Base-by-base conservation (phyloP, 768 basidiomycete species). In the Rhizopogon vulgaris region DNA sequence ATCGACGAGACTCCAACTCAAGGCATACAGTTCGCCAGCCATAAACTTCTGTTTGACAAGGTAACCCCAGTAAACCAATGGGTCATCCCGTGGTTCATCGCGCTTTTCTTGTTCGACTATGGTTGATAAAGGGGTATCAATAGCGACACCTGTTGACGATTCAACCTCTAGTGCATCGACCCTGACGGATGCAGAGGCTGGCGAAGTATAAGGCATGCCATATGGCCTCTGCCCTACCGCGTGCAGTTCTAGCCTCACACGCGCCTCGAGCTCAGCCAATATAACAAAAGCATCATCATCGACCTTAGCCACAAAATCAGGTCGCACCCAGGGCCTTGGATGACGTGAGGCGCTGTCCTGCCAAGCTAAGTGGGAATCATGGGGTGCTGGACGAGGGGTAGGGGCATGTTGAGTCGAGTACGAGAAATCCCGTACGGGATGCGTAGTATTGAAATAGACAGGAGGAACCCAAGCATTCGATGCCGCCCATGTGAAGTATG, bases 211-310 rank as follows among this genome's bases (percentile, higher is more conserved):
- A 15, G 55, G 46, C 28, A 49, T 41, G 12, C 55, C 58, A 39
- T 64, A 68, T 15, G 68, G 60, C 10, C 17, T 52, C 25, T 69
- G 64, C 5, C 59, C 68, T 52, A 64, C 70, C 34, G 69, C 65
- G 41, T 93, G 78, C 37, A 95, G 74, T 54, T 89, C 83, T 15
- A 92, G 69, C 41, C 94, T 78, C 51, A 98, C 71, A 27, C 91
- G 80, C n/a, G 90, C 80, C 68, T 98, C 94, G 15, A 98, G 76
- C 66, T 98, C 94, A 2, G 90, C 90, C 30, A 98, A 78, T 82
- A 96, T 94, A 48, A 98, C 80, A 60, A 98, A 95, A 7, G 91
- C 83, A 67, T 98, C 94, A 61, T 98, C 94, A 65, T 98, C 94
- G 1, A 87, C 89, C 70, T 98, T 98, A 60, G 90, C 82, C 38